Evolutionary conservation across 768 basidiomycete genomes (phyloP).

Genomic region (Boletus rex-veris): DNA sequence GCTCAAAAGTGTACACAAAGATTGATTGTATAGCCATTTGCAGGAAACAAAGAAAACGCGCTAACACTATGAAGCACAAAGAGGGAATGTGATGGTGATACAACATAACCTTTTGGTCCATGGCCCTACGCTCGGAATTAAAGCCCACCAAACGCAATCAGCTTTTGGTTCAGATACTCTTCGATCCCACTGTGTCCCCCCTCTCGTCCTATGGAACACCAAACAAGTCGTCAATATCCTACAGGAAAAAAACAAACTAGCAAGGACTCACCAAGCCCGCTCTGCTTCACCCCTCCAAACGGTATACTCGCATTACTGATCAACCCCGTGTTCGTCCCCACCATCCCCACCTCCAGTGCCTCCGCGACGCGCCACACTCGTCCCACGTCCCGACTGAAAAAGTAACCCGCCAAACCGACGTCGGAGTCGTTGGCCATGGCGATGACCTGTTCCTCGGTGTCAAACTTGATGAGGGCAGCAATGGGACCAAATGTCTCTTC

Average conservation of each 20-base stretch:
- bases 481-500: conserved; percentile 98
- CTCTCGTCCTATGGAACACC: conserved; percentile 55
- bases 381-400: conserved; percentile 84
- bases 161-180: conserved; percentile 81
- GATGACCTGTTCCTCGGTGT: conserved; percentile 92
- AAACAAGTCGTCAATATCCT: neutral
- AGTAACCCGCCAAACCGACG: conserved; percentile 91
- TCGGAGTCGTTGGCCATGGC: conserved; percentile 78
- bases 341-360: conserved; percentile 91
- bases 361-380: conserved; percentile 94
- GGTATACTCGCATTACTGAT: conserved; percentile 80
- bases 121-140: conserved; percentile 15
- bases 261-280: conserved; percentile 53
- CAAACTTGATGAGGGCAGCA: conserved; percentile 83
- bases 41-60: no score
- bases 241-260: neutral
- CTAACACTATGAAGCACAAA: neutral
- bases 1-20: no score
- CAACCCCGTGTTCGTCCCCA: conserved; percentile 77
- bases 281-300: conserved; percentile 91
- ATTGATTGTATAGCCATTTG: no score
- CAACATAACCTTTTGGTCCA: neutral
- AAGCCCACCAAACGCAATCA: conserved; percentile 78
- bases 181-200: conserved; percentile 81
- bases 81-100: neutral